These are phyloP conservation scores for Sphaerulina musiva DNA, from an alignment of 2,329 filamentous ascomycete genomes.

Conservation along the genomic window DNA sequence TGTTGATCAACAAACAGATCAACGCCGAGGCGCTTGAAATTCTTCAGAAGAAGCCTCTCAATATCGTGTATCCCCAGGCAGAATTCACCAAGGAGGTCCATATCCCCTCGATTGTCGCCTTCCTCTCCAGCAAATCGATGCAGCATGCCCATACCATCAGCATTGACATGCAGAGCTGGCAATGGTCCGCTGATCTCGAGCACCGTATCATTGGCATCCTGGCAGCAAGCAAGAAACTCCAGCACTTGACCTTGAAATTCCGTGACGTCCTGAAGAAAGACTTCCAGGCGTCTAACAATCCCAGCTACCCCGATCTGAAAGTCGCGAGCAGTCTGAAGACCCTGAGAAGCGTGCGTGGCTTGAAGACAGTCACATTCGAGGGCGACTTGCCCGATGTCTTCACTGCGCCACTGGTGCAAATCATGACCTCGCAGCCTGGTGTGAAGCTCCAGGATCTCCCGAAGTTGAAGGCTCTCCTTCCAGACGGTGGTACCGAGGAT, in stretches of 20 bases:
- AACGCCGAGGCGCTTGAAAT: constrained; percentile 27
- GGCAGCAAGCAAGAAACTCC: constrained; percentile 12
- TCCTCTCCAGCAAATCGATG: constrained; percentile 23
- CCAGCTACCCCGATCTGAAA: constrained; percentile 24
- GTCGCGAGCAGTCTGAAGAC: constrained; percentile 20
- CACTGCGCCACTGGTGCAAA: constrained; percentile 15
- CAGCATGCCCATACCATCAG: constrained; percentile 21
- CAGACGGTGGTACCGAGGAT: constrained; percentile 10
- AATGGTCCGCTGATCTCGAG: constrained; percentile 25
- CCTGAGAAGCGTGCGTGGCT: constrained; percentile 21
- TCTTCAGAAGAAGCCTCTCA: constrained; percentile 29
- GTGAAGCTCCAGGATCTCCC: constrained; percentile 8
- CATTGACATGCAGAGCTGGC: constrained; percentile 25
- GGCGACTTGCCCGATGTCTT: constrained; percentile 26
- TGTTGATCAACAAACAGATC: constrained; percentile 34
- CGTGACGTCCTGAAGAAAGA: constrained; percentile 18
- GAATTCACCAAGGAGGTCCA: constrained; percentile 6
- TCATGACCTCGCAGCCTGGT: constrained; percentile 17
- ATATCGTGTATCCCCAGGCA: constrained; percentile 17
- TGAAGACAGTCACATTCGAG: constrained; percentile 21
- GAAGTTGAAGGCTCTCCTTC: constrained; percentile 9
- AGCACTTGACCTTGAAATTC: constrained; percentile 22
- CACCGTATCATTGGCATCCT: constrained; percentile 14
- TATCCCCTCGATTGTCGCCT: constrained; percentile 19
- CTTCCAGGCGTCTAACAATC: constrained; percentile 7